These are phyloP conservation scores for Karstenula rhodostoma DNA, from an alignment of 2,329 filamentous ascomycete species.

Conservation along the genomic window DNA sequence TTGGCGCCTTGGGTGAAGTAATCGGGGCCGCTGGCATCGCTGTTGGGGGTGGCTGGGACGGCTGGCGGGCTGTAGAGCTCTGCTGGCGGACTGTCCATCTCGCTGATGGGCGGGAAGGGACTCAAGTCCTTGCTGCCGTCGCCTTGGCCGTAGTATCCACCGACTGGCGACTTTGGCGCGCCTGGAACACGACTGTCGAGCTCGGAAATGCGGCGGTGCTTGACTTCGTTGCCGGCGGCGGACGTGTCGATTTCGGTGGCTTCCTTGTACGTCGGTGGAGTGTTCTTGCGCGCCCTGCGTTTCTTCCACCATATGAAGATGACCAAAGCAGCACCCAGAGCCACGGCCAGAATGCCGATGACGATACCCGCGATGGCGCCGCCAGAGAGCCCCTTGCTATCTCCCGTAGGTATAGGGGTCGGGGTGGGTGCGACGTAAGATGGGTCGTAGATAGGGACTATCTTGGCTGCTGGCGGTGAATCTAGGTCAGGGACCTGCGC, in stretches of 20 bases:
- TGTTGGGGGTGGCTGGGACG: constrained; percentile 22
- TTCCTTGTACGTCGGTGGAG: constrained; percentile 19
- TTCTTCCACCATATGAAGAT: constrained; percentile 41
- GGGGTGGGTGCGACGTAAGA: constrained; percentile 21
- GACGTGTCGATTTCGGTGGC: constrained; percentile 40
- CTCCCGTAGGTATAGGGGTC: constrained; percentile 14
- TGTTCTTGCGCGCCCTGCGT: constrained; percentile 19
- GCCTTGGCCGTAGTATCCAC: constrained; percentile 34
- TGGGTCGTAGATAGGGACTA: constrained; percentile 36
- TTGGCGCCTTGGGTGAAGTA: constrained; percentile 36
- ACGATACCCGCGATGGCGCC: constrained; percentile 47
- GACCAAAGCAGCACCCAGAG: constrained; percentile 32
- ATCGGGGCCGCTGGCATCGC: constrained; percentile 23
- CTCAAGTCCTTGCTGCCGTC: constrained; percentile 29
- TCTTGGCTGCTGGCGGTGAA: constrained; percentile 26
- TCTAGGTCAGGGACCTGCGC: constrained; percentile 35
- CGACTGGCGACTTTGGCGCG: constrained; percentile 33
- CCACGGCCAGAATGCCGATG: constrained; percentile 40
- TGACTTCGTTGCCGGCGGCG: constrained; percentile 37
- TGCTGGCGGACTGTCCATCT: constrained; percentile 44
- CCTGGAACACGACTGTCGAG: constrained; percentile 41
- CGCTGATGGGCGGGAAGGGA: constrained; percentile 41
- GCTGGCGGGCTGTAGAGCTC: constrained; percentile 45
- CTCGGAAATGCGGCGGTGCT: constrained; percentile 43
- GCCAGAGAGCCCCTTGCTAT: constrained; percentile 27